Percentiles rank a stretch among this genome's conserved stretches.
phyloP scores from a whole-genome alignment of 352 stramenopile species.

The Pythium insidiosum region DNA sequence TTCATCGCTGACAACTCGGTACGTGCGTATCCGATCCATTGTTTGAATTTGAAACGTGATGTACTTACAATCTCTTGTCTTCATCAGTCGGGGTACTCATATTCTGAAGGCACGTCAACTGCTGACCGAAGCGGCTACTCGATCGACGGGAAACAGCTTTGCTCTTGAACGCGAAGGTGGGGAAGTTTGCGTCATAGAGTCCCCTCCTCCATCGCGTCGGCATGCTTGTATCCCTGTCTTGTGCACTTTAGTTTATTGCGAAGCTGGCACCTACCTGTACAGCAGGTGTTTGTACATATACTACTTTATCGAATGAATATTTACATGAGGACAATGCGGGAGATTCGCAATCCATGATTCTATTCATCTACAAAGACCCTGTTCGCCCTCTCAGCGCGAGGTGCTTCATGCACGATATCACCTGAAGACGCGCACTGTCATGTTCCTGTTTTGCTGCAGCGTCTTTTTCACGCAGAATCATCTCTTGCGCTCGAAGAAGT shows the following conservation, averaged over 20 bases:
- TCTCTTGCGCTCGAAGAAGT: constrained; percentile 26
- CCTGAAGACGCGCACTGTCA: no score
- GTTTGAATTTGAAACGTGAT: not conserved
- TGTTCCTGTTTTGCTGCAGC: no score
- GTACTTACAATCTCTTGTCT: constrained; percentile 1
- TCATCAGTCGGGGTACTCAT: constrained; percentile 19
- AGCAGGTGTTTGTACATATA: constrained; percentile 22
- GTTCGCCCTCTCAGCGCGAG: no score
- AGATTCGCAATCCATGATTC: constrained; percentile 1
- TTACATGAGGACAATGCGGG: constrained; percentile 3
- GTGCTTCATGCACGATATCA: constrained; percentile 67
- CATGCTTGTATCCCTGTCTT: constrained; percentile 10
- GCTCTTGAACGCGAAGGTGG: constrained; percentile 33
- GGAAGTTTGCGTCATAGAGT: constrained; percentile 9
- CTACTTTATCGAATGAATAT: constrained; percentile 1
- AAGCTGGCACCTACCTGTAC: constrained; percentile 20
- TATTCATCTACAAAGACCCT: not conserved
- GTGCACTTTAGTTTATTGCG: constrained; percentile 18
- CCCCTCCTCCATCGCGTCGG: constrained; percentile 1
- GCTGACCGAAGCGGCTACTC: constrained; percentile 24
- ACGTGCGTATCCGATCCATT: constrained; percentile 2
- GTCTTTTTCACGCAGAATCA: constrained; percentile 40
- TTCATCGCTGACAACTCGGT: constrained; percentile 58
- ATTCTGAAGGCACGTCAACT: constrained; percentile 7
- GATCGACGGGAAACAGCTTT: constrained; percentile 73